phyloP scores from a whole-genome alignment of 2,329 filamentous ascomycete genomes.

The Penicillium sp. region DNA sequence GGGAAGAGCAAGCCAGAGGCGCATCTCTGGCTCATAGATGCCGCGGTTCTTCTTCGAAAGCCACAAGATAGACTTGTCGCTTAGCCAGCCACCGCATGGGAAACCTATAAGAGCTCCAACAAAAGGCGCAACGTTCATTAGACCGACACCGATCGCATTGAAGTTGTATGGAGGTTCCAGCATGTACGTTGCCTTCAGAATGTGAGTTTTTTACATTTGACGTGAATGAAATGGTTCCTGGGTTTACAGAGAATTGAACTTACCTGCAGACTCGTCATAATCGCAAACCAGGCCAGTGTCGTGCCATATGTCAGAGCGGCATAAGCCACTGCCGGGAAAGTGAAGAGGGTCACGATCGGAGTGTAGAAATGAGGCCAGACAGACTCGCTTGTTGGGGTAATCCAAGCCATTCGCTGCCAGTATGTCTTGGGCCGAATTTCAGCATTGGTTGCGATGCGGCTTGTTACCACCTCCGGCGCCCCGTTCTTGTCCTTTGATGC shows the following conservation, averaged over 20 bases:
- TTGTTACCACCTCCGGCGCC: not conserved
- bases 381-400: slow-evolving; percentile 19
- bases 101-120: slow-evolving; percentile 40
- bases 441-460: slow-evolving; percentile 18
- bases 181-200: slow-evolving; percentile 38
- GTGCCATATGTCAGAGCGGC: slow-evolving; percentile 41
- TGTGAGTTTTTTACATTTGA: slow-evolving; percentile 2
- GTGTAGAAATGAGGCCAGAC: slow-evolving; percentile 26
- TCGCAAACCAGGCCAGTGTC: slow-evolving; percentile 37
- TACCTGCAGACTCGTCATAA: slow-evolving; percentile 29
- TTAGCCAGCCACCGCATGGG: slow-evolving; percentile 35
- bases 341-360: slow-evolving; percentile 29
- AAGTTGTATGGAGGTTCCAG: slow-evolving; percentile 42
- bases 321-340: slow-evolving; percentile 52
- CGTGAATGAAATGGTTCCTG: too few species aligned
- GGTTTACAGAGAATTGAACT: too few species aligned
- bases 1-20: slow-evolving; percentile 35
- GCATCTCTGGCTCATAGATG: slow-evolving; percentile 47
- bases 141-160: slow-evolving; percentile 33
- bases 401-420: slow-evolving; percentile 41
- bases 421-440: slow-evolving; percentile 45
- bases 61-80: slow-evolving; percentile 39
- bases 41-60: slow-evolving; percentile 40
- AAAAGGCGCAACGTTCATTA: slow-evolving; percentile 43
- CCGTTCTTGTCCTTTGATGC: not conserved